Base-by-base conservation (phyloP, 2,329 filamentous ascomycete genomes). In the Cordyceps fumosorosea region DNA sequence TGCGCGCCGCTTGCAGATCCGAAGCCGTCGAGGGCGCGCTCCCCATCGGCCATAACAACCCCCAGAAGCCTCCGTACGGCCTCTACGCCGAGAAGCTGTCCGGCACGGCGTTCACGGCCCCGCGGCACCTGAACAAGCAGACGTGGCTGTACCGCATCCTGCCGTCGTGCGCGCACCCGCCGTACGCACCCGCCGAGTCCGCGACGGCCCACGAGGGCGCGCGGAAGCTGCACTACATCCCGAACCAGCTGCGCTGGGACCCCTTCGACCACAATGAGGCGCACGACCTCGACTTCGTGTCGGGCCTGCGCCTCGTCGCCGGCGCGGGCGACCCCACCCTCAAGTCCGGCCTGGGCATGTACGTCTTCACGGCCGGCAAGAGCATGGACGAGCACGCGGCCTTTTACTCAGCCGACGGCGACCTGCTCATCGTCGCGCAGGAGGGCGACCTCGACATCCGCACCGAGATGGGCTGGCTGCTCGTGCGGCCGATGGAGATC, bases 61-160 rank as follows among this genome's bases (percentile, higher is more conserved):
- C 91, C 0, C 91, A 96, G 72, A 91, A 91, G 71, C 87, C 87
- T 0, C 82, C 89, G 0, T 85, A 86, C 66, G 91, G 90, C 0
- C 84, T 96, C 32, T 95, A 95, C 75, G 86, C 90, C 32, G 91
- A 96, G 76, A 89, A 89, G 77, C 80, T 90, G 50, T 89, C 87
- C 0, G 88, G 88, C 8, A 89, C 86, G 1, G 80, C 88, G 34
- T 91, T 91, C 71, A 90, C 87, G 4, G 85, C 87, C 1, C 87
- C 88, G 0, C 79, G 89, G 32, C 79, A 84, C 70, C 82, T 88
- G 62, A 90, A 89, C 74, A 84, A 84, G 69, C 87, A 90, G 71
- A 81, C 87, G 47, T 90, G 88, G 87, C 80, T 90, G 32, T 91
- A 91, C 70, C 83, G 88, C 18, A 85, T 89, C 65, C 76, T 87